Evolutionary conservation across 148 eudicot genomes (phyloP).

Genomic region (Euryodendron excelsum): DNA sequence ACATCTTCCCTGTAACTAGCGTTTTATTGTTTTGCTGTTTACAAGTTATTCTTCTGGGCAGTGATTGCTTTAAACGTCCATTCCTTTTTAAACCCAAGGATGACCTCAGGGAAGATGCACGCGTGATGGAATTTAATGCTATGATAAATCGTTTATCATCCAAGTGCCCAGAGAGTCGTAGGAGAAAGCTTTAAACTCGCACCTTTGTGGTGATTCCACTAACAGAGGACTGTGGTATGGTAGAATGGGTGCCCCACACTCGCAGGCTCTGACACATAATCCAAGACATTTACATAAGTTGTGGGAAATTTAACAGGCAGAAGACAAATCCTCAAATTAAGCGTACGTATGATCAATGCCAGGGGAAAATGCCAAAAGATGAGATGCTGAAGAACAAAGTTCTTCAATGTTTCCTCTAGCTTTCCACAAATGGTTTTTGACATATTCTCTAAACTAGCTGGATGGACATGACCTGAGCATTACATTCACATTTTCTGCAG

Average conservation of each 20-base stretch:
- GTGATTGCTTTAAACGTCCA: constrained; percentile 88
- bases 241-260: constrained; percentile 99
- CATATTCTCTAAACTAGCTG: constrained; percentile 94
- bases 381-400: constrained; percentile 89
- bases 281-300: constrained; percentile 87
- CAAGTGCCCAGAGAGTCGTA: constrained; percentile 89
- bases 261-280: constrained; percentile 95
- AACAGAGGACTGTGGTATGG: constrained; percentile 99
- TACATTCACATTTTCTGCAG: neutral
- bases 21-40: constrained; percentile 3
- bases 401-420: constrained; percentile 96
- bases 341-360: constrained; percentile 92
- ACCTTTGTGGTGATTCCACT: constrained; percentile 94
- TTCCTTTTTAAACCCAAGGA: constrained; percentile 99
- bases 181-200: constrained; percentile 90
- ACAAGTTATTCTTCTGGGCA: constrained; percentile 86
- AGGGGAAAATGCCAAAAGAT: constrained; percentile 76
- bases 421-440: constrained; percentile 93
- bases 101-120: constrained; percentile 96
- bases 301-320: constrained; percentile 84
- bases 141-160: constrained; percentile 92
- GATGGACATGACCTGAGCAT: neutral
- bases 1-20: constrained; percentile 1
- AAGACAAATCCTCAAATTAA: constrained; percentile 92
- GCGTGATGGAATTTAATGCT: constrained; percentile 98